Evolutionary conservation across 2,329 filamentous ascomycete genomes (phyloP), one percentile per base, ranked within the genome.

Genomic region (Colletotrichum musae): DNA sequence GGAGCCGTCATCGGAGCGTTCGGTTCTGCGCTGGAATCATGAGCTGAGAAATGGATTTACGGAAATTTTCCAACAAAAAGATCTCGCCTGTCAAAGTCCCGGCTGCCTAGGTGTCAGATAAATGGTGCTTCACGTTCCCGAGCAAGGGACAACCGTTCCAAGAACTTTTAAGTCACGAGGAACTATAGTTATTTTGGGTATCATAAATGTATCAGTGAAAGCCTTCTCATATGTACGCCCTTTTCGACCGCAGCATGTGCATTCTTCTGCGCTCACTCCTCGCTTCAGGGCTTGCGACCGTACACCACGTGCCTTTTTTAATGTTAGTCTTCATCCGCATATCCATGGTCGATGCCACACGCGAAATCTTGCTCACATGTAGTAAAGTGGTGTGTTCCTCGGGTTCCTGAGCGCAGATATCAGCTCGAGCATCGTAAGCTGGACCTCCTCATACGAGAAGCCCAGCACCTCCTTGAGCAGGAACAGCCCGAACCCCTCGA

Each of bases 401-500:
- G 67, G 67, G 26, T 70, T 47, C 21, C 54, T 24, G 24, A 64
- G 26, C 4, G 54, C 56, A 24, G 43, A 12, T 13, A 75, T 60
- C 61, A 75, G 76, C 58, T 74, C 26, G 6, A 73, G 70, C 10
- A 64, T 13, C 4, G 75, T 69, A 5, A 48, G 6, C 45, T 48
- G 45, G 18, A 48, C 45, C 56, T 78, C 73, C 6, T 78, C 75
- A n/a, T 62, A 64, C 1, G 69, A 66, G 75, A 75, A 77, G 0
- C 76, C 76, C 36, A 79, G n/a, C 10, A 78, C 57, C 52, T 79
- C 72, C 5, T 74, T 75, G 18, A 79, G 62, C 2, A 75, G 70
- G 15, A 74, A 74, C 7, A 75, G 36, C 2, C 68, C 77, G 56
- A 79, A 79, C 0, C 75, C 75, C 50, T 76, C 75, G 10, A 76